Conservation (phyloP, 495 filamentous ascomycete species). For the Xylona heveae region DNA sequence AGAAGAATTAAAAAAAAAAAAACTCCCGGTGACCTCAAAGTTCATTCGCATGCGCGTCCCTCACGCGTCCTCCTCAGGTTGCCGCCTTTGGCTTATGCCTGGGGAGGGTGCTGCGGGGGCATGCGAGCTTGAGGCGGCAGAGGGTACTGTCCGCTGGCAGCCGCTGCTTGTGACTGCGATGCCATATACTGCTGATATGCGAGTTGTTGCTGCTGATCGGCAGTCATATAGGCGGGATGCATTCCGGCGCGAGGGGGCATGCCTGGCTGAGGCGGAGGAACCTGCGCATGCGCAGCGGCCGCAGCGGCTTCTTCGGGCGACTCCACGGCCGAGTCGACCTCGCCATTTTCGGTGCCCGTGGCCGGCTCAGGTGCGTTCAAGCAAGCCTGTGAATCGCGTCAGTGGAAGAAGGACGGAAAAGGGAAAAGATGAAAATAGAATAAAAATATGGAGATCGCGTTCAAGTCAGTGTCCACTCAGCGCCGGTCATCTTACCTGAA, state of each 20-base stretch:
- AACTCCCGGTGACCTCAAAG: no score
- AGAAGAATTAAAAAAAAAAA: no score
- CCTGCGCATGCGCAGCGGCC: conserved; percentile 27
- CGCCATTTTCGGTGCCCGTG: conserved; percentile 70
- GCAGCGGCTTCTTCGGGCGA: conserved; percentile 41
- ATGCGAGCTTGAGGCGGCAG: conserved; percentile 34
- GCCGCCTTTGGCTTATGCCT: no score
- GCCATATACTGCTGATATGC: conserved; percentile 41
- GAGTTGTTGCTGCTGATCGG: conserved; percentile 32
- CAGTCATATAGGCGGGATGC: conserved; percentile 29
- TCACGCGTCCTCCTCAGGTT: no score
- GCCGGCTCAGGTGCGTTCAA: conserved; percentile 93
- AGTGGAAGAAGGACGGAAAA: background rate
- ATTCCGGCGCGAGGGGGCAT: conserved; percentile 30
- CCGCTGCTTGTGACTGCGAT: conserved; percentile 29
- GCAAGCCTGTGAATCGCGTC: no score
- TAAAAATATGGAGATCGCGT: conserved; percentile 2
- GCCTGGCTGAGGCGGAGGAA: conserved; percentile 17
- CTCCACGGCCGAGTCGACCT: conserved; percentile 41
- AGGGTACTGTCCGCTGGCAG: conserved; percentile 25
- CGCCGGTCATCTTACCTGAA: conserved; percentile 48
- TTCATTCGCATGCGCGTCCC: no score
- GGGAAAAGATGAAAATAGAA: conserved; percentile 7
- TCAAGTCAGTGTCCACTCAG: conserved; percentile 3
- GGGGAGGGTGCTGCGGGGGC: conserved; percentile 31